phyloP scores from a whole-genome alignment of 1,284 basidiomycete species.

The Mycena sp. region DNA sequence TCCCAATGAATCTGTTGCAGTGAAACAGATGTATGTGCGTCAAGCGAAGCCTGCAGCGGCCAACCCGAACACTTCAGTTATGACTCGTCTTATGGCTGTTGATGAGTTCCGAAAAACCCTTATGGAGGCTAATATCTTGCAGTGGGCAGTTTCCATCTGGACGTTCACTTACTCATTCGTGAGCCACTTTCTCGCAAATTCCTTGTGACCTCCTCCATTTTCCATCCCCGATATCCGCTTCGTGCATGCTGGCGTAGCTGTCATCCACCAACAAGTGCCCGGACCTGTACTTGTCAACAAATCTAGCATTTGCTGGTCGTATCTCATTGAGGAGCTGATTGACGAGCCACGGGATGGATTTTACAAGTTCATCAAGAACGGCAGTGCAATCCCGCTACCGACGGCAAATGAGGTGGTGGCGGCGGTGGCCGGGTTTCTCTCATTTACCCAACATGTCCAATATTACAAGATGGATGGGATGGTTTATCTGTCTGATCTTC shows the following conservation, averaged over 20 bases:
- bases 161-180: slow-evolving; percentile 6
- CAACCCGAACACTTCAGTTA: neutral
- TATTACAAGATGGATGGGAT: neutral
- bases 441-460: slow-evolving; percentile 9
- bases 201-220: neutral
- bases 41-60: neutral
- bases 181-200: neutral
- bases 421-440: neutral
- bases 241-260: slow-evolving; percentile 10
- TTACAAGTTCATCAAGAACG: neutral
- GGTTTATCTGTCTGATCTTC: slow-evolving; percentile 11
- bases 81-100: neutral
- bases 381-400: neutral
- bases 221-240: slow-evolving; percentile 11
- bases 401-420: neutral
- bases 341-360: neutral
- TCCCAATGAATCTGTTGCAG: slow-evolving; percentile 1
- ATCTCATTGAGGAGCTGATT: neutral
- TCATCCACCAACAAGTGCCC: neutral
- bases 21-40: slow-evolving; percentile 8
- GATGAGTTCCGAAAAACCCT: neutral
- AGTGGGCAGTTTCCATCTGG: slow-evolving; percentile 7
- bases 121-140: slow-evolving; percentile 1
- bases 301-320: neutral
- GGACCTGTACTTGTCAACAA: neutral